Percentiles rank a stretch among this genome's conserved stretches.
phyloP scores from a whole-genome alignment of 345 rosid genomes.

The Boechera retrofracta region DNA sequence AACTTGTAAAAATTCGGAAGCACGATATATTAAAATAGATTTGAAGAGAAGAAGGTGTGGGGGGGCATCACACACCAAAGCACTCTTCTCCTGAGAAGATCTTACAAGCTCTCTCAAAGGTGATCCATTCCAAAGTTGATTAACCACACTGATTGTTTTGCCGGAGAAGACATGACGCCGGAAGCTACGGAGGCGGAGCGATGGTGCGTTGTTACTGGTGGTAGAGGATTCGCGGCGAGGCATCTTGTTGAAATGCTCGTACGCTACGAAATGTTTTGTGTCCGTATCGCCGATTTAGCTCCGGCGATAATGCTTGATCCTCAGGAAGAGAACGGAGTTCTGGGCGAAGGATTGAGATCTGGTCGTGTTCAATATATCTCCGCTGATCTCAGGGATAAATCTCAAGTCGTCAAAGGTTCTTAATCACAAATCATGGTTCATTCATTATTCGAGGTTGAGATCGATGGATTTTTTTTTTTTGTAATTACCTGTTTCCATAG shows the following conservation, averaged over 20 bases:
- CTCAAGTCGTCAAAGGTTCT: constrained; percentile 76
- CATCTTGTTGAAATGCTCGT: constrained; percentile 89
- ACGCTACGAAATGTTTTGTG: constrained; percentile 52
- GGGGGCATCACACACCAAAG: constrained; percentile 8
- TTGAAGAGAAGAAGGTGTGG: neutral
- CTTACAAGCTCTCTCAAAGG: neutral
- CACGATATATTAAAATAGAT: neutral
- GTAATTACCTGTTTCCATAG: constrained; percentile 30
- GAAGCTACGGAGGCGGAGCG: constrained; percentile 50
- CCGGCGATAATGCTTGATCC: constrained; percentile 57
- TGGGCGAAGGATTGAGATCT: constrained; percentile 69
- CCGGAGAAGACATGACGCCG: constrained; percentile 43
- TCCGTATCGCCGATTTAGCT: constrained; percentile 79
- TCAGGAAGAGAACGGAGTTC: constrained; percentile 64
- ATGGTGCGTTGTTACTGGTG: constrained; percentile 93
- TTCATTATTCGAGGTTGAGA: neutral
- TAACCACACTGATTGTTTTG: neutral
- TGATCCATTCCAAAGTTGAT: neutral
- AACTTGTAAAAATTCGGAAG: neutral
- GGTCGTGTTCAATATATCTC: constrained; percentile 70
- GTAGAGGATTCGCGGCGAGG: constrained; percentile 88
- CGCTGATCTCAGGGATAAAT: constrained; percentile 72
- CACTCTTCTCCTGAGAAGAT: neutral
- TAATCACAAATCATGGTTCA: neutral
- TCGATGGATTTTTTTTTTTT: neutral